Conservation (phyloP, 2,329 filamentous ascomycete genomes). For the Fusarium cicatricum region DNA sequence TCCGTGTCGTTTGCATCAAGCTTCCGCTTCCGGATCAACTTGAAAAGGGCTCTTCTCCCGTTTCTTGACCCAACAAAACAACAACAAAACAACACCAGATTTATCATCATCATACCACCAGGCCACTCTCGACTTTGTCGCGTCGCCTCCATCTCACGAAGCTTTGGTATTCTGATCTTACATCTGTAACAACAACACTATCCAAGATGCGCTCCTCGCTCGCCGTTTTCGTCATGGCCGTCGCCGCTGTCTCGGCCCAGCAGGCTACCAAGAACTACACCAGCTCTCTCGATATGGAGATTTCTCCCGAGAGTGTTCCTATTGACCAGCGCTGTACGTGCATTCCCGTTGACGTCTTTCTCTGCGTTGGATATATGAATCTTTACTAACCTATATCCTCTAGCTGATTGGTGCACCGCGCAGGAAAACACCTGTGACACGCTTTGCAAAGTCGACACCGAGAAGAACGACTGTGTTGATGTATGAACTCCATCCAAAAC, state of each 20-base stretch:
- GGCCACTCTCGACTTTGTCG: slow-evolving; percentile 10
- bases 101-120: slow-evolving; percentile 36
- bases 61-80: slow-evolving; percentile 1
- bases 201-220: slow-evolving; percentile 53
- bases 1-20: slow-evolving; percentile 17
- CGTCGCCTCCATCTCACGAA: slow-evolving; percentile 12
- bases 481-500: slow-evolving; percentile 48
- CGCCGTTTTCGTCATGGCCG: slow-evolving; percentile 55
- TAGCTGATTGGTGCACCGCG: slow-evolving; percentile 61
- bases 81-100: slow-evolving; percentile 22
- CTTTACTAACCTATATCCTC: slow-evolving; percentile 19
- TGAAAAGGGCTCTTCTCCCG: slow-evolving; percentile 23
- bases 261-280: slow-evolving; percentile 53
- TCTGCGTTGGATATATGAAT: neutral
- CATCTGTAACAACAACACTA: slow-evolving; percentile 20
- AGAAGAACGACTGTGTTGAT: slow-evolving; percentile 54
- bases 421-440: slow-evolving; percentile 59
- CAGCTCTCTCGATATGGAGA: slow-evolving; percentile 51
- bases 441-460: slow-evolving; percentile 54
- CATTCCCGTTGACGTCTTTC: slow-evolving; percentile 4
- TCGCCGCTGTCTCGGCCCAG: slow-evolving; percentile 52
- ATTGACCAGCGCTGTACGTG: slow-evolving; percentile 51
- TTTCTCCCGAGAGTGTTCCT: slow-evolving; percentile 51
- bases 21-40: slow-evolving; percentile 10
- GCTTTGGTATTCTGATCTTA: neutral